These are phyloP conservation scores for Auxenochlorella pyrenoidosa DNA, from an alignment of 139 green algal species.

Conservation along the genomic window DNA sequence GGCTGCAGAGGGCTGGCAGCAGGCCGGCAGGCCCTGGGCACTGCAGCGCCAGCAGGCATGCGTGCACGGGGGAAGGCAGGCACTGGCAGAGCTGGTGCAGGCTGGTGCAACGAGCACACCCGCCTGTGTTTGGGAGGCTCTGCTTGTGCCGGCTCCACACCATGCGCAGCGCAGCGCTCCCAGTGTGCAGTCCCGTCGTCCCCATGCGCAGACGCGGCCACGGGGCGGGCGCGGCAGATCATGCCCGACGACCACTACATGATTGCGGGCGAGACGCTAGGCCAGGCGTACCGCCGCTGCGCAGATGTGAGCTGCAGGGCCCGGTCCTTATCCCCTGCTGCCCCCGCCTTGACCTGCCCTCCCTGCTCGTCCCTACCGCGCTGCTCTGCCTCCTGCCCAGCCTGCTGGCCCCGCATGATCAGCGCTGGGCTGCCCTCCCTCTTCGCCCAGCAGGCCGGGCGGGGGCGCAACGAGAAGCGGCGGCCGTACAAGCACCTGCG, in stretches of 20 bases:
- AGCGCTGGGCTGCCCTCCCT: neutral
- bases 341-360: too few species aligned
- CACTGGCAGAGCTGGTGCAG: too few species aligned
- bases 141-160: too few species aligned
- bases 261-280: neutral
- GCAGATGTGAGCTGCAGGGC: constrained; percentile 1
- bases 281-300: constrained; percentile 18
- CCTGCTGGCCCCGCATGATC: neutral
- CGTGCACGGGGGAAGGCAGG: too few species aligned
- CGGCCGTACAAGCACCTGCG: constrained; percentile 34
- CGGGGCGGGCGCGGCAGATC: constrained; percentile 13
- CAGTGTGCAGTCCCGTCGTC: too few species aligned
- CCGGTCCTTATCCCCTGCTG: too few species aligned
- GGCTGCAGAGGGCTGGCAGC: neutral
- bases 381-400: too few species aligned
- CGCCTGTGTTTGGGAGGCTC: neutral
- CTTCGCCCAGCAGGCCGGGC: neutral
- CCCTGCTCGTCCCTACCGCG: too few species aligned
- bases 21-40: neutral
- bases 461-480: constrained; percentile 14
- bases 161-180: too few species aligned
- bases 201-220: neutral
- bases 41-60: too few species aligned
- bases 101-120: neutral
- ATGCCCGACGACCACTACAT: constrained; percentile 17